These are phyloP conservation scores for Talaromyces stipitatus DNA, from an alignment of 495 filamentous ascomycete species.

Conservation along the genomic window DNA sequence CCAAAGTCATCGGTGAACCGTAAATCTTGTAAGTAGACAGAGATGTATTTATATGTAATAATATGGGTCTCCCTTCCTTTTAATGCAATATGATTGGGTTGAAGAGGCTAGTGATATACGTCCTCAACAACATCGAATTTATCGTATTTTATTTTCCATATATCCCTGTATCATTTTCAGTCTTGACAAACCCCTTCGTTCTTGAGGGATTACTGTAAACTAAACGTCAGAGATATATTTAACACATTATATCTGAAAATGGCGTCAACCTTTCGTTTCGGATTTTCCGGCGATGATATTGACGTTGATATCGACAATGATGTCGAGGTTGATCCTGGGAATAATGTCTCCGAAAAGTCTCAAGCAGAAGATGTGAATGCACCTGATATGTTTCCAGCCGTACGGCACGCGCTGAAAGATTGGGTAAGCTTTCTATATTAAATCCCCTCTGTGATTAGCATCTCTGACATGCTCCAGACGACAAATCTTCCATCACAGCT, in stretches of 20 bases:
- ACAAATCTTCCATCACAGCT: conserved; percentile 69
- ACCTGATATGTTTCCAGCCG: conserved; percentile 29
- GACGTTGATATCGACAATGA: conserved; percentile 36
- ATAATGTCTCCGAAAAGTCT: neutral
- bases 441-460: conserved; percentile 1
- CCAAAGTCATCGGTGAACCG: too few relatives aligned
- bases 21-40: neutral
- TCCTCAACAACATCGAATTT: neutral
- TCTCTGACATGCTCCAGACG: conserved; percentile 38
- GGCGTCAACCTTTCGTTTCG: conserved; percentile 59
- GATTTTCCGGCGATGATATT: conserved; percentile 79
- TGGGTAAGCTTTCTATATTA: conserved; percentile 30
- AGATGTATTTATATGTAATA: neutral
- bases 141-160: neutral
- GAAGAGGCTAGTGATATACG: neutral
- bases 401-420: conserved; percentile 34
- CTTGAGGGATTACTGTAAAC: too few relatives aligned
- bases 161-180: neutral
- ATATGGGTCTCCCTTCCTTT: neutral
- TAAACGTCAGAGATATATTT: too few relatives aligned
- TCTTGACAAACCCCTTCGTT: neutral
- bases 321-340: conserved; percentile 11
- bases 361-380: conserved; percentile 6
- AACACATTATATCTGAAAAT: too few relatives aligned
- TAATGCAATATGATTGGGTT: neutral